Evolutionary conservation across 2,329 filamentous ascomycete species (phyloP).

Genomic region (Venturia asperata): DNA sequence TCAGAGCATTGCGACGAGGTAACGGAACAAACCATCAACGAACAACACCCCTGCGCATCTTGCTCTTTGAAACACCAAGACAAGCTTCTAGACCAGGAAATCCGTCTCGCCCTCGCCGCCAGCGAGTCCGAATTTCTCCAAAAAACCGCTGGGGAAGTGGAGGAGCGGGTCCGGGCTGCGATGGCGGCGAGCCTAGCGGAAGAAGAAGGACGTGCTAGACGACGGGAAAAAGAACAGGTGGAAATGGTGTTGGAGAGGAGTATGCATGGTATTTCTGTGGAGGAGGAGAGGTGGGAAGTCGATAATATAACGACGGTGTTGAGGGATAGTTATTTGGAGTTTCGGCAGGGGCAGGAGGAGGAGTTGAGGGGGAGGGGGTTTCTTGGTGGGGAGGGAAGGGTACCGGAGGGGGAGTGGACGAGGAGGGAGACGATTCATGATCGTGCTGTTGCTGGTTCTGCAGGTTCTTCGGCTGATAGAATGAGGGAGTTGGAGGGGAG

Average conservation of each 20-base stretch:
- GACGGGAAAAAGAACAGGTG: neutral
- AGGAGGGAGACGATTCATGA: conserved; percentile 10
- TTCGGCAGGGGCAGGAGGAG: neutral
- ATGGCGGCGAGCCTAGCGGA: neutral
- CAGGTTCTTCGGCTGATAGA: neutral
- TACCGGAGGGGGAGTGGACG: neutral
- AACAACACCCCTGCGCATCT: neutral
- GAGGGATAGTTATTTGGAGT: neutral
- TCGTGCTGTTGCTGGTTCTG: neutral
- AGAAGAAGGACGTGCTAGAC: neutral
- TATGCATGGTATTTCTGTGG: neutral
- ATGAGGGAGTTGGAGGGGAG: neutral
- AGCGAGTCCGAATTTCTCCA: neutral
- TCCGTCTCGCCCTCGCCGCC: neutral
- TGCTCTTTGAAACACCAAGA: neutral
- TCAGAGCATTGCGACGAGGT: neutral
- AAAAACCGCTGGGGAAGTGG: neutral
- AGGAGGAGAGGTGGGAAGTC: conserved; percentile 2
- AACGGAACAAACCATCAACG: neutral
- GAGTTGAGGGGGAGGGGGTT: neutral
- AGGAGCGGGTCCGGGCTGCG: neutral
- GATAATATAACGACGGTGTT: neutral
- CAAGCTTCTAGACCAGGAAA: neutral
- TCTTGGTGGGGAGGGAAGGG: neutral
- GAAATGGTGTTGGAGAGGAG: neutral